Evolutionary conservation across 768 basidiomycete genomes (phyloP), one percentile per base, ranked within the genome.

Genomic region (Hypholoma sublateritium): DNA sequence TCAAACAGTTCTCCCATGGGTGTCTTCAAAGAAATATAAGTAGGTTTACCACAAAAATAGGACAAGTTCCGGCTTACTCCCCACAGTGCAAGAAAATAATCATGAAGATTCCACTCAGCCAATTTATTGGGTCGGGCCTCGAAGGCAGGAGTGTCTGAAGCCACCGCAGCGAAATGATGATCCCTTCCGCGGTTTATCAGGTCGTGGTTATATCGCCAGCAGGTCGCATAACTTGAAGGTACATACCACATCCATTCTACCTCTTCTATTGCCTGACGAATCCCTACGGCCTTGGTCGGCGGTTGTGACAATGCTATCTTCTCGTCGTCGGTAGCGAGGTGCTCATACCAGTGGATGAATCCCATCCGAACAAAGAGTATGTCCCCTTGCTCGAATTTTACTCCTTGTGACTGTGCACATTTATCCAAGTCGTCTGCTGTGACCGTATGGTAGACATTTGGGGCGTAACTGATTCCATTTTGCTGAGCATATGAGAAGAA

Each of bases 1-100:
- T 68, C 65, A 49, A 68, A 68, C 17, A 66, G 45, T 50, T 68
- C 67, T 17, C 67, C 67, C 12, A 68, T 68, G 4, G 67, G 67
- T 5, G 63, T 68, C 67, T 68, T 14, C 5, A 9, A 2, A 24
- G 2, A 19, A 32, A 42, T 16, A 22, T 12, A 37, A 16, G 25
- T 50, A 14, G 46, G n/a, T 36, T 48, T 32, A 44, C 14, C 13
- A 19, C 39, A 28, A 16, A 53, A 12, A 13, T 16, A 22, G 41
- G 37, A 24, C 14, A 24, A 14, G n/a, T 34, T 13, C 14, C 4
- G 14, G 59, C 65, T 59, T 43, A 68, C 67, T 28, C 67, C 67
- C 67, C 67, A 68, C 17, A 68, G 52, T 3, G 65, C 53, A 25
- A 68, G 46, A 39, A 68, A 46, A 48, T 68, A 68, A 22, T 68